Evolutionary conservation across 495 filamentous ascomycete genomes (phyloP).

Genomic region (Margaritispora aquatica): DNA sequence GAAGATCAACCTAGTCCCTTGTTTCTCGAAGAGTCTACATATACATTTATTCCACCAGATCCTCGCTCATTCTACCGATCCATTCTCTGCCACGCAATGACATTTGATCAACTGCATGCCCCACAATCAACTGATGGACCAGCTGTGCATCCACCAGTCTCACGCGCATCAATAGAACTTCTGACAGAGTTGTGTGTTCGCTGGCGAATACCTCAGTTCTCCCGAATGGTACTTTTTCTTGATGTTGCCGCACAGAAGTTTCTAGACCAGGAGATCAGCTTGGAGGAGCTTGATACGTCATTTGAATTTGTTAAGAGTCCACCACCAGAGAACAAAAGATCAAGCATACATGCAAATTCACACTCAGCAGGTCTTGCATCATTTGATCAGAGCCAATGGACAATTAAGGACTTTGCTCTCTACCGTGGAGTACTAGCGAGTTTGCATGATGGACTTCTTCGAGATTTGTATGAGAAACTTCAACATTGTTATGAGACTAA

Average conservation of each 20-base stretch:
- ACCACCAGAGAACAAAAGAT: constrained; percentile 49
- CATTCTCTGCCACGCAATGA: constrained; percentile 68
- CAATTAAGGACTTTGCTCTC: constrained; percentile 65
- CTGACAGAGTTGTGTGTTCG: constrained; percentile 77
- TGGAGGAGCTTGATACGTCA: constrained; percentile 73
- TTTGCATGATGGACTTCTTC: constrained; percentile 74
- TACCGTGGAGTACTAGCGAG: constrained; percentile 69
- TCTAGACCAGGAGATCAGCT: constrained; percentile 73
- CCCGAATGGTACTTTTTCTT: constrained; percentile 71
- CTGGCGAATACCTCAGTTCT: constrained; percentile 86
- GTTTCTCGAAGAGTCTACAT: constrained; percentile 47
- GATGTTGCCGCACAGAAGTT: constrained; percentile 84
- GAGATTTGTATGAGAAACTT: constrained; percentile 81
- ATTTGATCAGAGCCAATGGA: constrained; percentile 59
- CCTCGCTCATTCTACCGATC: constrained; percentile 73
- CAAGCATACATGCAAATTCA: constrained; percentile 47
- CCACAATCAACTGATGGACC: constrained; percentile 29
- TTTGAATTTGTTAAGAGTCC: constrained; percentile 76
- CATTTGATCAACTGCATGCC: constrained; percentile 47
- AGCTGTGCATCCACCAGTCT: constrained; percentile 57
- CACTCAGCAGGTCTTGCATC: constrained; percentile 36
- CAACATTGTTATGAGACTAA: constrained; percentile 88
- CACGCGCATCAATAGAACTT: constrained; percentile 75
- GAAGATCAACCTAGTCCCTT: constrained; percentile 32
- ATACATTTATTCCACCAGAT: constrained; percentile 85